Evolutionary conservation across 495 filamentous ascomycete species (phyloP), one percentile per base, ranked within the genome.

Genomic region (Hyaloscypha bicolor): DNA sequence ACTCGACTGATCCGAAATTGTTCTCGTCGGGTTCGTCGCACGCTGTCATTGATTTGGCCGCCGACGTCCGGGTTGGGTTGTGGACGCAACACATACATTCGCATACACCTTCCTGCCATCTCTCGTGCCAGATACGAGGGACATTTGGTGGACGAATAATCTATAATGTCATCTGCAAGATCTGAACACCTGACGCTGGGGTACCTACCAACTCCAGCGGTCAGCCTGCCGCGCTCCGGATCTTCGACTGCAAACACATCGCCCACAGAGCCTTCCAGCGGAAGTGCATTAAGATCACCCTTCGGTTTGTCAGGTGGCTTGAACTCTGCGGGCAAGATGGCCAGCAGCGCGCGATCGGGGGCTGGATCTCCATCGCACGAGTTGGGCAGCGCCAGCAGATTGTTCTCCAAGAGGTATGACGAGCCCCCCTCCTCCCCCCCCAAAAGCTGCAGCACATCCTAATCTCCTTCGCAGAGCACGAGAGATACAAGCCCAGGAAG

Each of bases 351-450:
- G 73, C 89, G 96, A 78, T 87, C 94, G 70, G 94, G 94, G 82
- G 89, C 93, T 84, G 95, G 94, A 78, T 99, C 95, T 84, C 95
- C 95, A 72, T 97, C 94, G 77, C 94, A 97, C 80, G 96, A 98
- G 67, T 84, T 87, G 74, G 88, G 90, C 77, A 77, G 87, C 79
- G 91, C 84, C 48, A 83, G 80, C 69, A 82, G 85, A 72, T 79
- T 98, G 56, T 99, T 91, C 78, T 91, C 94, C 62, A 97, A 97
- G 82, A 87, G 95, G 95, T 98, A 86, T 75, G 89, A 72, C 55
- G 21, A 58, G 22, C 9, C 55, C 22, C 56, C 25, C 30, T 25
- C 25, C 25, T 2, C 25, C 25, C n/a, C n/a, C n/a, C n/a, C n/a
- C n/a, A n/a, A 52, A 22, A 16, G 8, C 11, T n/a, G 31, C 33